A percentile compares a stretch with the other conserved stretches of the same genome.
Conservation (phyloP, 495 filamentous ascomycete genomes). For the Lepidopterella palustris region DNA sequence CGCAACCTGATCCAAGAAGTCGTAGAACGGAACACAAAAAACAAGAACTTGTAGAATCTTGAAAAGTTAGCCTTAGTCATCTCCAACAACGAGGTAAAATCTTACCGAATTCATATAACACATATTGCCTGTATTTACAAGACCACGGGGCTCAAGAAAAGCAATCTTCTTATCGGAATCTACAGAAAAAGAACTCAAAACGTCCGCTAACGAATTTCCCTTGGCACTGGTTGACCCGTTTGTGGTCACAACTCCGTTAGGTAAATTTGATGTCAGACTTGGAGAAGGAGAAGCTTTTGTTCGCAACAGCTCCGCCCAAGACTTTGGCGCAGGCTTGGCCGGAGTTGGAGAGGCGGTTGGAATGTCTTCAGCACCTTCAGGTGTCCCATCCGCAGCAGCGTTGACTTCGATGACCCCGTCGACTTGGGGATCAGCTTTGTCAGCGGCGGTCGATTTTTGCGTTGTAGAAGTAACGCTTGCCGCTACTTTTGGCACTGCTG, state of each 20-base stretch:
- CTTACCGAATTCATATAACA: conserved; percentile 99
- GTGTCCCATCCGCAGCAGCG: conserved; percentile 30
- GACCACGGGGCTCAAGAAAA: conserved; percentile 88
- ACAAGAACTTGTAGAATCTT: conserved; percentile 90
- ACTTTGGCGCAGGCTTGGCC: conserved; percentile 49
- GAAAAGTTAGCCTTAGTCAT: conserved; percentile 8
- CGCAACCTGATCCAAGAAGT: conserved; percentile 82
- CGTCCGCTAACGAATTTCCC: conserved; percentile 58
- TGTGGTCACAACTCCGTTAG: conserved; percentile 44
- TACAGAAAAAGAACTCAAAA: conserved; percentile 58
- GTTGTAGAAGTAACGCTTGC: conserved; percentile 41
- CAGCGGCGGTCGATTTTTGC: conserved; percentile 38
- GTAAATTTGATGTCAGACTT: conserved; percentile 22
- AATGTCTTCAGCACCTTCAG: conserved; percentile 32
- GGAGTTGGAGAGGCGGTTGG: conserved; percentile 40
- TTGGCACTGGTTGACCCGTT: conserved; percentile 41
- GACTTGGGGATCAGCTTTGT: conserved; percentile 37
- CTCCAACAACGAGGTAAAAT: conserved; percentile 8
- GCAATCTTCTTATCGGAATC: conserved; percentile 57
- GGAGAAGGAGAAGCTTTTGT: conserved; percentile 39
- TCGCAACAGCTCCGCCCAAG: conserved; percentile 71
- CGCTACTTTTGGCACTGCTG: conserved; percentile 49
- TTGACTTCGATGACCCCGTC: conserved; percentile 24
- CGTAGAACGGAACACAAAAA: conserved; percentile 89
- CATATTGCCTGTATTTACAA: conserved; percentile 98